These are phyloP conservation scores for Panaeolus papilionaceus DNA, from an alignment of 768 basidiomycete species.

Conservation along the genomic window DNA sequence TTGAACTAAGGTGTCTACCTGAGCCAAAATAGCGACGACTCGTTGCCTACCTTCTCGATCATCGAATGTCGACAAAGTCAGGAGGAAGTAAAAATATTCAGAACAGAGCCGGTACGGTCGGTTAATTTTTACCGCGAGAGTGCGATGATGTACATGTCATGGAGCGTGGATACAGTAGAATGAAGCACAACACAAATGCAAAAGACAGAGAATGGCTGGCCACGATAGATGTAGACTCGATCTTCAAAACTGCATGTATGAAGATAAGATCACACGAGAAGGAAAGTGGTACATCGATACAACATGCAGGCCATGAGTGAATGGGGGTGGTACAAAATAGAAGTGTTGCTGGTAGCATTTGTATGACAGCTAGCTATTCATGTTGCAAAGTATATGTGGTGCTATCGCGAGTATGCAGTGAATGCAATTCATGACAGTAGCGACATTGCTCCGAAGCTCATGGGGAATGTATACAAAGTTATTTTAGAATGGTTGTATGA, in stretches of 20 bases:
- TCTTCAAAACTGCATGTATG: too few relatives aligned
- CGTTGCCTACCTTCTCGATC: slow-evolving; percentile 4
- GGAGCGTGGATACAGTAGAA: too few relatives aligned
- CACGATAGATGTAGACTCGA: too few relatives aligned
- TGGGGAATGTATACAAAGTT: neutral
- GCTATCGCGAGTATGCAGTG: neutral
- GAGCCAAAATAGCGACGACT: slow-evolving; percentile 10
- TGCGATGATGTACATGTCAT: neutral
- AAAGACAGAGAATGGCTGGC: too few relatives aligned
- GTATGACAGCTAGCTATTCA: neutral
- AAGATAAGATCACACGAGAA: too few relatives aligned
- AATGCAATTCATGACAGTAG: neutral
- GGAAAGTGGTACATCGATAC: too few relatives aligned
- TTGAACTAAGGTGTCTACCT: neutral
- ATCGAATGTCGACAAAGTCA: slow-evolving; percentile 4
- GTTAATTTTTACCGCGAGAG: neutral
- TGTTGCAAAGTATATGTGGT: neutral
- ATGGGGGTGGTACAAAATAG: too few relatives aligned
- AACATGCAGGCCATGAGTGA: neutral
- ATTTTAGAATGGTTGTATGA: neutral
- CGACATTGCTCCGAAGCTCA: slow-evolving; percentile 10
- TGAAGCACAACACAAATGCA: too few relatives aligned
- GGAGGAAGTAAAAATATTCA: neutral
- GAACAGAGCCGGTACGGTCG: neutral
- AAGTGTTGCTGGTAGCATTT: too few relatives aligned